Evolutionary conservation across 257 asterid genomes (phyloP).

Genomic region (Solanum chaucha): DNA sequence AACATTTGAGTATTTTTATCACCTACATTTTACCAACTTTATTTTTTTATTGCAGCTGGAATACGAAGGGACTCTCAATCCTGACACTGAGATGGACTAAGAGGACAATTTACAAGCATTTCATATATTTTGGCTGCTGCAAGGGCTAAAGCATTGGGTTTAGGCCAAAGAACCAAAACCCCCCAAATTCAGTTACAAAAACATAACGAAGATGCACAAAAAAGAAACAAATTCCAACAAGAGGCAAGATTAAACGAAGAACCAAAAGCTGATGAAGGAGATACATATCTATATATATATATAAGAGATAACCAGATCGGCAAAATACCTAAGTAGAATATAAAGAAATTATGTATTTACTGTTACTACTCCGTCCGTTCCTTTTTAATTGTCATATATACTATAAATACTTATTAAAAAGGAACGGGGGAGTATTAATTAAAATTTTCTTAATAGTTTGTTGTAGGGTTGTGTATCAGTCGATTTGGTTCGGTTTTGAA

Average conservation of each 20-base stretch:
- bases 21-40: neutral
- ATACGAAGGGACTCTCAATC: constrained; percentile 35
- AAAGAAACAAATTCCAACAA: neutral
- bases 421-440: neutral
- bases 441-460: neutral
- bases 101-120: neutral
- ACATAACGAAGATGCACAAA: neutral
- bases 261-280: neutral
- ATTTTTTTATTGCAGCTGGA: constrained; percentile 39
- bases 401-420: too few relatives aligned
- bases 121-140: neutral
- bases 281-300: too few relatives aligned
- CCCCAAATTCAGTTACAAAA: neutral
- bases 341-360: too few relatives aligned
- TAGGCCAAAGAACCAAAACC: neutral
- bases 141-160: too few relatives aligned
- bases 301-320: neutral
- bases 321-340: neutral
- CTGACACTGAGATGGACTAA: constrained; percentile 37
- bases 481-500: neutral
- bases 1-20: neutral
- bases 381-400: neutral
- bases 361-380: too few relatives aligned
- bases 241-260: neutral
- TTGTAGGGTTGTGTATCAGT: neutral